Base-by-base conservation (phyloP, 106 monocot species). In the Phalaenopsis equestris region DNA sequence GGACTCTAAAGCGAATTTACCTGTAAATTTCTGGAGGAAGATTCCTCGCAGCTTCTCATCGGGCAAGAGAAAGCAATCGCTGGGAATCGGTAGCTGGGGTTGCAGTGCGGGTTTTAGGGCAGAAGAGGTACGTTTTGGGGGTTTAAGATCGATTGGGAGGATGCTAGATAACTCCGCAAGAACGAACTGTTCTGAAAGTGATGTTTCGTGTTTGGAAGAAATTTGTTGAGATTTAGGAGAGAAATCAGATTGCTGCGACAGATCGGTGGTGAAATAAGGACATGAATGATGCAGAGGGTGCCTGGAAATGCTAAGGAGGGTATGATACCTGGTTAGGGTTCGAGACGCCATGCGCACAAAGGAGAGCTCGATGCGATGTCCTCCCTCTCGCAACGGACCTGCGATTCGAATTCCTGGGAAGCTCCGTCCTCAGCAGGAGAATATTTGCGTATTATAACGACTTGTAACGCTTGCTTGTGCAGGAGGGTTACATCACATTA, bases 11-110 rank as follows among this genome's bases (percentile, higher is more conserved):
- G 92, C 88, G 52, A 79, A 86, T 64, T 72, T 88, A 3, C 91
- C 91, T 17, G 19, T 75, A 55, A 86, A 80, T 57, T 91, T 91
- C 80, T 86, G 87, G 46, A 98, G 87, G 80, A 98, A 98, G 7
- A 94, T 87, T 15, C 94, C 92, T 0, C 94, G 87, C 41, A 98
- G 83, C 80, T 87, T 91, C 56, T 94, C 92, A 7, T 41, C 90
- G 5, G 90, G 85, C 17, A 87, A 86, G 43, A 98, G 90, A 72
- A 91, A 42, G 16, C n/a, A 48, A 52, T 81, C 75, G 72, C 55
- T 43, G 17, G 73, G 38, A 12, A 48, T 21, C 19, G n/a, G 0
- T 21, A 11, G 18, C 15, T 23, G 8, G 72, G 68, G 10, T 18
- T 47, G 48, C 39, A 38, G 45, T 3, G 14, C 21, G 45, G 79